phyloP scores from a whole-genome alignment of 306 rosid species.

The Nissolia schottii region DNA sequence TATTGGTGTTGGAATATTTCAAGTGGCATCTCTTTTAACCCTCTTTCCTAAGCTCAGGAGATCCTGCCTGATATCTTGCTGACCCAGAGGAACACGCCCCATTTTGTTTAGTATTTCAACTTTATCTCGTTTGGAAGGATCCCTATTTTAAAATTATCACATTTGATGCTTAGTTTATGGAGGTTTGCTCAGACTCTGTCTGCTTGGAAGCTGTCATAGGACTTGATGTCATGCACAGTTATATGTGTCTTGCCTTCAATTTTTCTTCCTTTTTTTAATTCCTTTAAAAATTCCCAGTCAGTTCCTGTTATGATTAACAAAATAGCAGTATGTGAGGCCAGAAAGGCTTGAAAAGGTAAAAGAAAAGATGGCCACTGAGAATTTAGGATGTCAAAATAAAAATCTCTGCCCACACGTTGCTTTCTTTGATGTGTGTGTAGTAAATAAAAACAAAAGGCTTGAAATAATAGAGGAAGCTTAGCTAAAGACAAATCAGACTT shows the following conservation, averaged over 20 bases:
- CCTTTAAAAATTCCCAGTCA: constrained; percentile 36
- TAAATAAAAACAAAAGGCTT: constrained; percentile 1
- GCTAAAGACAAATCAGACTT: constrained; percentile 23
- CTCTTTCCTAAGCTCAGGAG: constrained; percentile 34
- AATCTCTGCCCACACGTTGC: constrained; percentile 45
- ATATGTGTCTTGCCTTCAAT: constrained; percentile 37
- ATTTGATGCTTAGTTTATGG: constrained; percentile 15
- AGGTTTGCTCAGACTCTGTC: constrained; percentile 51
- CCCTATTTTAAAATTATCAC: constrained; percentile 21
- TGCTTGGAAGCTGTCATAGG: constrained; percentile 69
- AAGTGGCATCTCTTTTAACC: constrained; percentile 31
- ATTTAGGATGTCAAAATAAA: constrained; percentile 55
- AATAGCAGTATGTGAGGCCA: constrained; percentile 21
- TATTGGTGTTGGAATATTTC: constrained; percentile 43
- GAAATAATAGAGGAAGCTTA: constrained; percentile 8
- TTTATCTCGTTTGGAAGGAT: constrained; percentile 65
- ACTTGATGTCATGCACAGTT: constrained; percentile 64
- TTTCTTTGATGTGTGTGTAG: background rate
- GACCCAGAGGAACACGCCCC: constrained; percentile 69
- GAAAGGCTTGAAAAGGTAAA: constrained; percentile 27
- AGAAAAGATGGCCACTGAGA: constrained; percentile 30
- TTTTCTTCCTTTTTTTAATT: constrained; percentile 33
- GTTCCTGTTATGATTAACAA: constrained; percentile 32
- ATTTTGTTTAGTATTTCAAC: constrained; percentile 51
- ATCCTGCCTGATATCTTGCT: constrained; percentile 60